Conservation (phyloP, 176 grass and related monocot species). For the Dactylis glomerata region DNA sequence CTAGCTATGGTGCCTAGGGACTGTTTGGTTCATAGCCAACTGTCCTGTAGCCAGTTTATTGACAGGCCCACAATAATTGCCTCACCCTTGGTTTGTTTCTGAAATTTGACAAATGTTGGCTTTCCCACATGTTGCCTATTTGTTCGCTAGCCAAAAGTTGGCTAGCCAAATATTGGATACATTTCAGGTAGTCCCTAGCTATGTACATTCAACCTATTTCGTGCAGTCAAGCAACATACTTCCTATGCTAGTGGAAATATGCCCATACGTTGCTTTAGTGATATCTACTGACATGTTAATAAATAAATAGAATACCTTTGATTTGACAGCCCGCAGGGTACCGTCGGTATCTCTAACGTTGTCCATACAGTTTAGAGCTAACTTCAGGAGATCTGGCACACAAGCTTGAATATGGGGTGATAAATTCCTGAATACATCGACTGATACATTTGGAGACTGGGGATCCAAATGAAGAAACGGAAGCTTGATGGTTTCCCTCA, state of each 20-base stretch:
- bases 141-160: background rate
- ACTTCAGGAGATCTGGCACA: slow-evolving; percentile 85
- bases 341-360: slow-evolving; percentile 87
- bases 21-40: background rate
- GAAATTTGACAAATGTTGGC: background rate
- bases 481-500: slow-evolving; percentile 79
- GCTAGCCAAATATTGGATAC: background rate
- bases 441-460: slow-evolving; percentile 54
- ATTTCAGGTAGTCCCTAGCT: background rate
- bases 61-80: background rate
- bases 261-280: background rate
- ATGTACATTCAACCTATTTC: slow-evolving; percentile 3
- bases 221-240: background rate
- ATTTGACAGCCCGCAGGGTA: slow-evolving; percentile 60
- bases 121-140: background rate
- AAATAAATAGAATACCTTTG: slow-evolving; percentile 58
- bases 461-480: slow-evolving; percentile 81
- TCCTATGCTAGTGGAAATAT: background rate
- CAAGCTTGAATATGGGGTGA: slow-evolving; percentile 82
- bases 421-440: slow-evolving; percentile 74
- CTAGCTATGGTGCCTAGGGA: background rate
- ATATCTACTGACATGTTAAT: background rate
- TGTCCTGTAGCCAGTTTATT: background rate
- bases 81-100: background rate
- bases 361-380: slow-evolving; percentile 75